Percentiles rank a stretch among this genome's conserved stretches.
phyloP scores from a whole-genome alignment of 2,329 filamentous ascomycete genomes.

The Hypoxylon sp. region DNA sequence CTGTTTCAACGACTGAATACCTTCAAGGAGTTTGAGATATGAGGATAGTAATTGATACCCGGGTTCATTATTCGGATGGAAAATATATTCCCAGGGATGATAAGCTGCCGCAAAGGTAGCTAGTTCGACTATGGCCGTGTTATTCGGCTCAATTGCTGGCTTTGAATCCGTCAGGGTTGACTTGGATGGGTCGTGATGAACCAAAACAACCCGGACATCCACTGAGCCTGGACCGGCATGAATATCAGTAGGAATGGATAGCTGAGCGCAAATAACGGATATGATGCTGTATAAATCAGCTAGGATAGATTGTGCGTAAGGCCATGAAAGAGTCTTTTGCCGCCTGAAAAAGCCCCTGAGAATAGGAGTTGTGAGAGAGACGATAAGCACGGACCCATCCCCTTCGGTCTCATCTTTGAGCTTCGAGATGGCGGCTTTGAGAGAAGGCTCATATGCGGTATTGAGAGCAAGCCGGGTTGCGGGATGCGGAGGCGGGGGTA shows the following conservation, averaged over 20 bases:
- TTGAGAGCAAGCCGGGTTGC: conserved; percentile 63
- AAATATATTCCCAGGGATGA: conserved; percentile 73
- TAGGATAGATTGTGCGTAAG: conserved; percentile 77
- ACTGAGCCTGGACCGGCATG: conserved; percentile 73
- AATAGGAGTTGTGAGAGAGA: conserved; percentile 73
- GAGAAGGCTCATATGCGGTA: conserved; percentile 69
- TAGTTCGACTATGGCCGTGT: conserved; percentile 62
- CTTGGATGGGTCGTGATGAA: conserved; percentile 68
- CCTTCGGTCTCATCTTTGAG: conserved; percentile 56
- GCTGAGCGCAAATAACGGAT: conserved; percentile 75
- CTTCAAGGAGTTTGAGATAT: conserved; percentile 62
- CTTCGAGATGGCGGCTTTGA: conserved; percentile 65
- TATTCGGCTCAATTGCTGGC: conserved; percentile 57
- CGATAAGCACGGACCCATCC: conserved; percentile 55
- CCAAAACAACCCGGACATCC: conserved; percentile 78
- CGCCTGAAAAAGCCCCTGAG: conserved; percentile 64
- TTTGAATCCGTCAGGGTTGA: conserved; percentile 51
- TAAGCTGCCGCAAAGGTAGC: conserved; percentile 64
- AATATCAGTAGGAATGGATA: conserved; percentile 69
- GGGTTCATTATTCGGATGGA: conserved; percentile 72
- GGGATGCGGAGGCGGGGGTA: conserved; percentile 72
- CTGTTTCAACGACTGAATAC: conserved; percentile 60
- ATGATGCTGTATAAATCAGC: conserved; percentile 83
- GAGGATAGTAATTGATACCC: conserved; percentile 68
- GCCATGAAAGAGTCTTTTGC: conserved; percentile 70